Evolutionary conservation across 805 yeast genomes (phyloP).

Genomic region (Starmerella bombicola): DNA sequence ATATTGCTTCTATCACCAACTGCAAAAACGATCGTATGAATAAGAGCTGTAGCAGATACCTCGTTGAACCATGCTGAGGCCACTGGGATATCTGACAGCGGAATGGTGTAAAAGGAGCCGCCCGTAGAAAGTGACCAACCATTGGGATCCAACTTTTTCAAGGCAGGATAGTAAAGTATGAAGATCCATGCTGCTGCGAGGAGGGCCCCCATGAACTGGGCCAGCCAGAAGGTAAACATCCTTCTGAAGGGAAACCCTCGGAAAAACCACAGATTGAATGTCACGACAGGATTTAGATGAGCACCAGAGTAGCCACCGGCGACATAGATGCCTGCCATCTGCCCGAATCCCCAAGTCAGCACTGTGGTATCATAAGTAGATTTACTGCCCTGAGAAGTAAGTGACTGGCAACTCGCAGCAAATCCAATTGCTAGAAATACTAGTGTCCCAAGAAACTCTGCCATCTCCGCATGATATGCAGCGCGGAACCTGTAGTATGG

Average conservation of each 20-base stretch:
- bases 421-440: constrained; percentile 37
- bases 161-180: constrained; percentile 33
- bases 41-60: constrained; percentile 34
- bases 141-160: constrained; percentile 29
- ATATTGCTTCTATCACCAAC: constrained; percentile 42
- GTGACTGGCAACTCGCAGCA: constrained; percentile 38
- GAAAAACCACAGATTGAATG: constrained; percentile 36
- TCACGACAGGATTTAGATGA: constrained; percentile 45
- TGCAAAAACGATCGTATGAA: constrained; percentile 39
- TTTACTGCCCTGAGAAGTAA: constrained; percentile 29
- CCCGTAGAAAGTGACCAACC: constrained; percentile 7
- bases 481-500: constrained; percentile 1
- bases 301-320: constrained; percentile 49
- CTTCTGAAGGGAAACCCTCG: constrained; percentile 43
- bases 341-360: constrained; percentile 45
- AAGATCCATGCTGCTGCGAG: constrained; percentile 32
- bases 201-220: constrained; percentile 41
- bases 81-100: constrained; percentile 2
- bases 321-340: constrained; percentile 38
- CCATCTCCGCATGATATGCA: constrained; percentile 24
- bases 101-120: background rate
- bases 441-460: constrained; percentile 43
- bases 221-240: constrained; percentile 35
- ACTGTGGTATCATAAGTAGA: constrained; percentile 37
- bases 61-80: constrained; percentile 39